These are phyloP conservation scores for Aspergillus awamori DNA, from an alignment of 2,329 filamentous ascomycete species.

Conservation along the genomic window DNA sequence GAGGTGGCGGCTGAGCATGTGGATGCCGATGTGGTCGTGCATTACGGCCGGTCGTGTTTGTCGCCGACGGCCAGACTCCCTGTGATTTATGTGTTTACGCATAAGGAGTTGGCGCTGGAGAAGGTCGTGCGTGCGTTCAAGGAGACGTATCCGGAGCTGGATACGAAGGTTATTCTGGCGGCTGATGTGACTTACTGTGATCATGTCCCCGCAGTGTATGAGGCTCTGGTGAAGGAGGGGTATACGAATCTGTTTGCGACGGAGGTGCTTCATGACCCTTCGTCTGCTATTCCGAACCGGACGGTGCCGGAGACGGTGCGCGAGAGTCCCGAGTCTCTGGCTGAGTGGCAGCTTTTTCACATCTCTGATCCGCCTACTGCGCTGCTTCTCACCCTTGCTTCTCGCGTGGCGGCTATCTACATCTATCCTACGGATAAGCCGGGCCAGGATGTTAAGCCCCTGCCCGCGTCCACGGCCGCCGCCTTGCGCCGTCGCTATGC, in stretches of 20 bases:
- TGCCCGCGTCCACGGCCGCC: slow-evolving; percentile 56
- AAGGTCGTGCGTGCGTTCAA: slow-evolving; percentile 64
- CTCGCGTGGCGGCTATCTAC: slow-evolving; percentile 75
- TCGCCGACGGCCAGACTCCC: slow-evolving; percentile 86
- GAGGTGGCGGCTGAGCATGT: slow-evolving; percentile 95
- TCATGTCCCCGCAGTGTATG: slow-evolving; percentile 65
- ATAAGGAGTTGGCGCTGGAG: slow-evolving; percentile 66
- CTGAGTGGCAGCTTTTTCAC: slow-evolving; percentile 78
- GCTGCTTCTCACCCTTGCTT: slow-evolving; percentile 83
- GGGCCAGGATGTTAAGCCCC: slow-evolving; percentile 37
- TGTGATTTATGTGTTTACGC: slow-evolving; percentile 88
- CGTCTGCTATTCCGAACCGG: slow-evolving; percentile 81
- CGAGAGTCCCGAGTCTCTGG: slow-evolving; percentile 54
- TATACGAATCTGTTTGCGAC: slow-evolving; percentile 73
- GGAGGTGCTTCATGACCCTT: slow-evolving; percentile 74
- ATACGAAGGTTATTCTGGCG: slow-evolving; percentile 73
- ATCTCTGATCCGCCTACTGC: slow-evolving; percentile 78
- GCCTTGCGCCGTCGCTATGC: slow-evolving; percentile 84
- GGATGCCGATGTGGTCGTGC: slow-evolving; percentile 85
- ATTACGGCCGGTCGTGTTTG: slow-evolving; percentile 90
- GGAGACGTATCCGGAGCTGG: slow-evolving; percentile 66
- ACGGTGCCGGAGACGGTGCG: slow-evolving; percentile 60
- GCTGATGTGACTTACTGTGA: slow-evolving; percentile 86
- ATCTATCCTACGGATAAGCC: slow-evolving; percentile 68
- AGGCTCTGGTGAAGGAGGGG: slow-evolving; percentile 61